Conservation (phyloP, 495 filamentous ascomycete genomes). For the Neurospora sp. region DNA sequence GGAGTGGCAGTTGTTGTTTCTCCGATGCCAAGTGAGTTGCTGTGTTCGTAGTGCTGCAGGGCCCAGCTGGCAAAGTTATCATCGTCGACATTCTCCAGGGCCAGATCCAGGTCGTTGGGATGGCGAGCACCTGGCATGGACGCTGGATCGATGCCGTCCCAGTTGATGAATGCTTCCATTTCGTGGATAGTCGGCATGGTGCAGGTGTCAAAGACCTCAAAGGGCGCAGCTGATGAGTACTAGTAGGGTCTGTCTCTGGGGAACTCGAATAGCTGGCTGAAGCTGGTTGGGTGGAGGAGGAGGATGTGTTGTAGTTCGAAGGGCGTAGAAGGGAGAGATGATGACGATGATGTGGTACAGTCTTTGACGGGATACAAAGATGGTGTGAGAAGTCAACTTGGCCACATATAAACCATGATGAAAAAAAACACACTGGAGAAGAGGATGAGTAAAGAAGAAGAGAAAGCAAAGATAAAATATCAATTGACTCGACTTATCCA, state of each 20-base stretch:
- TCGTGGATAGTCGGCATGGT: conserved; percentile 17
- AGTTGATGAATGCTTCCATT: conserved; percentile 37
- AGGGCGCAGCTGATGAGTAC: conserved; percentile 5
- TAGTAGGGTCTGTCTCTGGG: not conserved
- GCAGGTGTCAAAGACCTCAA: conserved; percentile 3
- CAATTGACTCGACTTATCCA: not conserved
- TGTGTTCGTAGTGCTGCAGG: conserved; percentile 35
- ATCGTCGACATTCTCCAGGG: conserved; percentile 33
- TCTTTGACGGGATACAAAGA: not conserved
- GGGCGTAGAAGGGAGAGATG: not conserved
- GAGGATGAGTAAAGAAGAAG: not conserved
- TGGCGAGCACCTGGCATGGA: conserved; percentile 14
- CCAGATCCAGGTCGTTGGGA: conserved; percentile 30
- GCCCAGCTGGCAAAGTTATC: conserved; percentile 43
- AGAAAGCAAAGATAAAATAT: not conserved
- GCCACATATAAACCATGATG: not conserved
- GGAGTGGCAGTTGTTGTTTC: not conserved
- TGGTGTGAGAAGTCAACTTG: not conserved
- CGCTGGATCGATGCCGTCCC: conserved; percentile 29
- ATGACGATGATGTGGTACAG: not conserved
- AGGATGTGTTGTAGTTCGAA: not conserved
- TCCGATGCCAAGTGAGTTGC: conserved; percentile 12
- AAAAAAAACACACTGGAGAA: not conserved
- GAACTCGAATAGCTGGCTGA: not conserved
- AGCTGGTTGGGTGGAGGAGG: not conserved